A percentile compares a stretch with the other conserved stretches of the same genome.
Evolutionary conservation across 345 rosid species (phyloP).

Genomic region (Capsella bursapastoris): DNA sequence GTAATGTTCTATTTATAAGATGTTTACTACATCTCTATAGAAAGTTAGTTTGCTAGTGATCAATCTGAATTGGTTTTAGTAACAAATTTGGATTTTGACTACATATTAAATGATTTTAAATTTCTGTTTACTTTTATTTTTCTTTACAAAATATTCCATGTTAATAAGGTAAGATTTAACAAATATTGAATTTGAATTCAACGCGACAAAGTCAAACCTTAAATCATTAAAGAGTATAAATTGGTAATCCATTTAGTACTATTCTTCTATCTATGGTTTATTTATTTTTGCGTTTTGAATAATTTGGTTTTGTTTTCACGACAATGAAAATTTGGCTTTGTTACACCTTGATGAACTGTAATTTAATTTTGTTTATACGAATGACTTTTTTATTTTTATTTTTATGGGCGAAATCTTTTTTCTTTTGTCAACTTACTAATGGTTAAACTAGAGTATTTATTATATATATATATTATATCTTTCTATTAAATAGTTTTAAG

Average conservation of each 20-base stretch:
- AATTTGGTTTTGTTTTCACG: neutral
- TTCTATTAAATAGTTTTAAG: too few species aligned
- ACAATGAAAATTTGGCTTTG: neutral
- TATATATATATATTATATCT: too few species aligned
- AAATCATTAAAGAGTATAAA: neutral
- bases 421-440: too few species aligned
- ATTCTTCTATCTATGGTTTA: neutral
- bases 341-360: neutral
- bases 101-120: neutral
- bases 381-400: too few species aligned
- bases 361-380: too few species aligned
- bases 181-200: neutral
- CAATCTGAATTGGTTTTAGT: constrained; percentile 4
- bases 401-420: too few species aligned
- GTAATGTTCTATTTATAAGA: constrained; percentile 12
- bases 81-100: constrained; percentile 13
- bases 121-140: neutral
- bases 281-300: too few species aligned
- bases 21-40: neutral
- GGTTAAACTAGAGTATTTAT: too few species aligned
- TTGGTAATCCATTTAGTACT: neutral
- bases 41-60: neutral
- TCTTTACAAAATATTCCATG: neutral
- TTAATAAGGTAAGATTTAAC: neutral
- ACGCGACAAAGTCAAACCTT: neutral